phyloP scores from a whole-genome alignment of 768 basidiomycete genomes.

The Tricholoma flavovirens region DNA sequence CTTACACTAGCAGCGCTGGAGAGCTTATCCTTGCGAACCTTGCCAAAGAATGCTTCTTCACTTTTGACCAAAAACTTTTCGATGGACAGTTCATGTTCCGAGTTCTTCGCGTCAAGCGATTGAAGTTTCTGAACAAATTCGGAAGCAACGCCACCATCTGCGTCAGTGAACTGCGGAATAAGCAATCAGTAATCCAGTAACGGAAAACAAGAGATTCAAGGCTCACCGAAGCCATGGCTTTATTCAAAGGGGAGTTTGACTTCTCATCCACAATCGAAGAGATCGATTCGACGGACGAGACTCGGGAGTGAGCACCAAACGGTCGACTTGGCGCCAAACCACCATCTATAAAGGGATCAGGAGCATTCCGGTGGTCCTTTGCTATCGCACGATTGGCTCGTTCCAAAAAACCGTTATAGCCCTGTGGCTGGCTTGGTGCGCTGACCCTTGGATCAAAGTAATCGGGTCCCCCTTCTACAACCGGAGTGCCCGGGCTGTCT shows the following conservation, averaged over 20 bases:
- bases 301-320: slow-evolving; percentile 76
- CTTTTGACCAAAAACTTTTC: slow-evolving; percentile 88
- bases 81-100: slow-evolving; percentile 86
- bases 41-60: slow-evolving; percentile 90
- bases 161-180: slow-evolving; percentile 75
- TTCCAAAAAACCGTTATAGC: slow-evolving; percentile 77
- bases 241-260: slow-evolving; percentile 85
- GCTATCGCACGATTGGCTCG: slow-evolving; percentile 82
- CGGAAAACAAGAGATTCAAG: neutral
- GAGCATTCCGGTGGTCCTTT: slow-evolving; percentile 67
- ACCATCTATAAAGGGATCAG: slow-evolving; percentile 83
- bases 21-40: slow-evolving; percentile 83
- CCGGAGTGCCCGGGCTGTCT: slow-evolving; percentile 41
- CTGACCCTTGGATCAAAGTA: slow-evolving; percentile 37
- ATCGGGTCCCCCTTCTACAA: slow-evolving; percentile 50
- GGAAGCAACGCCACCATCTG: slow-evolving; percentile 86
- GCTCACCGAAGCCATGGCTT: slow-evolving; percentile 81
- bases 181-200: slow-evolving; percentile 4
- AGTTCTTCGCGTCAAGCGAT: slow-evolving; percentile 74
- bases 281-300: slow-evolving; percentile 86
- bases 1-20: slow-evolving; percentile 74
- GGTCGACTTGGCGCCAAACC: slow-evolving; percentile 52
- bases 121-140: slow-evolving; percentile 87
- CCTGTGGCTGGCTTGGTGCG: slow-evolving; percentile 30
- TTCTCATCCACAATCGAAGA: slow-evolving; percentile 91